These are phyloP conservation scores for Phytophthora uliginosa DNA, from an alignment of 352 stramenopile species.

Conservation along the genomic window DNA sequence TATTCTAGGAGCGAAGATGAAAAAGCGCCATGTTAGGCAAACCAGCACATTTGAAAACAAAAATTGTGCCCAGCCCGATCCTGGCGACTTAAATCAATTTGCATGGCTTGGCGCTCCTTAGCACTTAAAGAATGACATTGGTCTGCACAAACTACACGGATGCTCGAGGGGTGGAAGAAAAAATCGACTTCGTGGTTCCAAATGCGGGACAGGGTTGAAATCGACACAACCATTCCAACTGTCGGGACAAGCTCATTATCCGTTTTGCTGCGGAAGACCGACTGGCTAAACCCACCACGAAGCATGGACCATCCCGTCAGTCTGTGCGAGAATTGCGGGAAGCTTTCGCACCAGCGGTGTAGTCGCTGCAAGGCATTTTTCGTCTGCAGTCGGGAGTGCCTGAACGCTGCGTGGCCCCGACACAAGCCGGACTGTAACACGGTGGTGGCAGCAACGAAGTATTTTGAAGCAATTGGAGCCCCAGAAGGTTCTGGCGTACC, in stretches of 20 bases:
- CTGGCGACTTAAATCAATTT: no score
- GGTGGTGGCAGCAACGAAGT: constrained; percentile 16
- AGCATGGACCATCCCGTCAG: constrained; percentile 1
- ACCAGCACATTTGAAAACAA: no score
- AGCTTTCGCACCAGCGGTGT: constrained; percentile 8
- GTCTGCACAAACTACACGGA: no score
- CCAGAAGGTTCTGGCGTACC: constrained; percentile 1
- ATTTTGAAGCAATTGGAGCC: constrained; percentile 8
- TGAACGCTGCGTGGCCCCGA: constrained; percentile 21
- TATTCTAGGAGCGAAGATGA: no score
- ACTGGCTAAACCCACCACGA: background rate
- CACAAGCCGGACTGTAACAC: constrained; percentile 39
- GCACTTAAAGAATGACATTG: no score
- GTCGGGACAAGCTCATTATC: background rate
- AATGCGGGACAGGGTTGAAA: no score
- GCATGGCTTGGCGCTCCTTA: no score
- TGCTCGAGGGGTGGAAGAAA: no score
- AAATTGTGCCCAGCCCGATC: no score
- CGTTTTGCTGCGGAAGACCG: background rate
- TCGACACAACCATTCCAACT: background rate
- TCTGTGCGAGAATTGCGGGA: constrained; percentile 31
- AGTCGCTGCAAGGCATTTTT: constrained; percentile 27
- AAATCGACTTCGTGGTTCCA: no score
- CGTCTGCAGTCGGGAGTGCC: constrained; percentile 33
- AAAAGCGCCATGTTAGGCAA: no score